Base-by-base conservation (phyloP, 768 basidiomycete species). In the Lactarius evosmus region DNA sequence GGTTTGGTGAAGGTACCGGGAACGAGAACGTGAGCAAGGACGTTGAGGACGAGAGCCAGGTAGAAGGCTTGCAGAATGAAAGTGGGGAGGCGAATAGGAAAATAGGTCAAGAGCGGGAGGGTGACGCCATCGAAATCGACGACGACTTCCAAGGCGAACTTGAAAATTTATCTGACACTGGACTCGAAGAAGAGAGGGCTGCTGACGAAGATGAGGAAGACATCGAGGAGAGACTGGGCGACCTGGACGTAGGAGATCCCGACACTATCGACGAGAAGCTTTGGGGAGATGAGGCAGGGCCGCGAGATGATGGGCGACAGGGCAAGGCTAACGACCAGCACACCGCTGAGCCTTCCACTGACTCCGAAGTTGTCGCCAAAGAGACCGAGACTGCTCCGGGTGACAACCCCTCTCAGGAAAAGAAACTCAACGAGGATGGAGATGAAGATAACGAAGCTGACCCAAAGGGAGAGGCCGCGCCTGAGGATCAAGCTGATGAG, bases 11-110 rank as follows among this genome's bases (percentile, higher is more conserved):
- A 68, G 97, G 97, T 1, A 78, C 82, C 2, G 97, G 97, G 0
- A 78, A 79, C 33, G 84, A 96, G 73, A 89, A 98, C 70, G 89
- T 95, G 61, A 94, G 91, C 79, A 89, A 94, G 70, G 91, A 98
- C 72, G 95, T 98, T 58, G 88, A 95, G 71, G 95, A 98, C 61
- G 95, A 98, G 75, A 89, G 91, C 70, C 96, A 99, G 70, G 91
- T 98, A 7, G 97, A 99, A 70, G 97, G 97, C 0, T 78, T 98
- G 27, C 83, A 87, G 72, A 89, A 84, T 16, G 87, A 91, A 22
- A 80, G 82, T 29, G 60, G 46, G 8, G 59, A 61, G 29, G 36
- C 34, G 17, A 34, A 58, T 22, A 30, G 22, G 36, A 30, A 56
- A 36, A 54, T 51, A 29, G 75, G 73, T 2, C 79, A 82, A 12